Evolutionary conservation across 192 early-diverging fungal species (phyloP).

Genomic region (Backusella australiensis): DNA sequence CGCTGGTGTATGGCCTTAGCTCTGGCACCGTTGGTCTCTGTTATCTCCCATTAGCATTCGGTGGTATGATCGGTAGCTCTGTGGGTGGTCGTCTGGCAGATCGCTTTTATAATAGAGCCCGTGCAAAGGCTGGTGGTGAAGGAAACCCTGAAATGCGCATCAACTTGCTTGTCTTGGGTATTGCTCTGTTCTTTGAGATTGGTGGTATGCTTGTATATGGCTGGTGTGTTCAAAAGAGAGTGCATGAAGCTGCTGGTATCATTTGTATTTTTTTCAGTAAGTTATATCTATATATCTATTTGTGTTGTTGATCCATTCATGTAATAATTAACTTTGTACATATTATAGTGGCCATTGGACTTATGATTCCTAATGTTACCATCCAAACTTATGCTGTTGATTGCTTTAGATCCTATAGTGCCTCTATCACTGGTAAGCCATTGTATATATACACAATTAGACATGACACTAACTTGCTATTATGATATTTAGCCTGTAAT

Average conservation of each 20-base stretch:
- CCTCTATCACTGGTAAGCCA: conserved; percentile 33
- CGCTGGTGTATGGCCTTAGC: conserved; percentile 26
- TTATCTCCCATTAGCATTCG: conserved; percentile 34
- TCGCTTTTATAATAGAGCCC: conserved; percentile 16
- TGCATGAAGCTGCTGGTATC: conserved; percentile 27
- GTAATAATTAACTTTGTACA: no score
- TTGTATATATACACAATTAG: not conserved
- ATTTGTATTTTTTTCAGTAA: conserved; percentile 35
- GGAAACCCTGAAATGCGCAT: conserved; percentile 30
- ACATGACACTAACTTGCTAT: not conserved
- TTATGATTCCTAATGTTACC: conserved; percentile 33
- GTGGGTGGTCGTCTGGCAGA: conserved; percentile 24
- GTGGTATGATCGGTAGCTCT: conserved; percentile 18
- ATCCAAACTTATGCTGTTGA: conserved; percentile 37
- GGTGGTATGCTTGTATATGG: conserved; percentile 26
- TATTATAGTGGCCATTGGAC: conserved; percentile 19
- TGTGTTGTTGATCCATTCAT: not conserved
- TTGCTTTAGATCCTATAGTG: conserved; percentile 21
- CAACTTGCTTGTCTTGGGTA: conserved; percentile 6
- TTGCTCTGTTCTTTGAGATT: conserved; percentile 3
- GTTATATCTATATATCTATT: not conserved
- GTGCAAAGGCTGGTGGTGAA: conserved; percentile 9
- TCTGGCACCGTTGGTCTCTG: conserved; percentile 32
- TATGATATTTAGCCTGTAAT: conserved; percentile 25
- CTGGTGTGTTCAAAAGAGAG: conserved; percentile 32